Evolutionary conservation across 1,139 yeast genomes (phyloP).

Genomic region (Suhomyces atakaporum): DNA sequence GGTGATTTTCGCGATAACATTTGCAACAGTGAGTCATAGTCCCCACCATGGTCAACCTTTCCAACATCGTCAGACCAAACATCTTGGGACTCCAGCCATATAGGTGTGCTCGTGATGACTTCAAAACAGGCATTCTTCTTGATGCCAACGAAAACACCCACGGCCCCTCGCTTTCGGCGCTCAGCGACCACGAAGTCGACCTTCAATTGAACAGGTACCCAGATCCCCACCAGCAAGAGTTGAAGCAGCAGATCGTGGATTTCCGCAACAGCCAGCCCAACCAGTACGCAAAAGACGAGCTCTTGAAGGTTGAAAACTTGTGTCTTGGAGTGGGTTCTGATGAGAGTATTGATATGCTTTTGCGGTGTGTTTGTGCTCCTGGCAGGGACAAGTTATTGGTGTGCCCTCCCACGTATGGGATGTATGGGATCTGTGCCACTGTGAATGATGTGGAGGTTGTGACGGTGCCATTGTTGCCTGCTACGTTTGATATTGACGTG

Average conservation of each 20-base stretch:
- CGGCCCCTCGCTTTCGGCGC: slow-evolving; percentile 68
- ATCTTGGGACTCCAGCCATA: slow-evolving; percentile 81
- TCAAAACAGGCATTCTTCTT: slow-evolving; percentile 73
- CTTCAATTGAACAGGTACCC: slow-evolving; percentile 85
- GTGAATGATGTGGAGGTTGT: slow-evolving; percentile 84
- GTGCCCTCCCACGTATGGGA: slow-evolving; percentile 97
- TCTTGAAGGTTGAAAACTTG: slow-evolving; percentile 64
- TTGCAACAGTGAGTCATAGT: too few relatives aligned
- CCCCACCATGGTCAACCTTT: slow-evolving; percentile 52
- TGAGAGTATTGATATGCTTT: slow-evolving; percentile 87
- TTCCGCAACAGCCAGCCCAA: slow-evolving; percentile 63
- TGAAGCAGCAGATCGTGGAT: slow-evolving; percentile 69
- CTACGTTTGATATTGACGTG: slow-evolving; percentile 66
- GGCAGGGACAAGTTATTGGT: slow-evolving; percentile 76
- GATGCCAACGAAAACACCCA: slow-evolving; percentile 97
- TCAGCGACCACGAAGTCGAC: slow-evolving; percentile 26
- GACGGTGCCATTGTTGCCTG: slow-evolving; percentile 61
- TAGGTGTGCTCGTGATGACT: slow-evolving; percentile 84
- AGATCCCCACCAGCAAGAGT: slow-evolving; percentile 88
- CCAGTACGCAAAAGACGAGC: slow-evolving; percentile 20
- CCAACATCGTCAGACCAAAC: slow-evolving; percentile 76
- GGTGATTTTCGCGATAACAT: too few relatives aligned
- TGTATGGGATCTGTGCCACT: slow-evolving; percentile 89
- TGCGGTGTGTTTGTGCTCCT: slow-evolving; percentile 84
- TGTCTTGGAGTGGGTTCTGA: slow-evolving; percentile 98